Evolutionary conservation across 768 basidiomycete species (phyloP), one percentile per base, ranked within the genome.

Genomic region (Lepiota brunneoincarnata): DNA sequence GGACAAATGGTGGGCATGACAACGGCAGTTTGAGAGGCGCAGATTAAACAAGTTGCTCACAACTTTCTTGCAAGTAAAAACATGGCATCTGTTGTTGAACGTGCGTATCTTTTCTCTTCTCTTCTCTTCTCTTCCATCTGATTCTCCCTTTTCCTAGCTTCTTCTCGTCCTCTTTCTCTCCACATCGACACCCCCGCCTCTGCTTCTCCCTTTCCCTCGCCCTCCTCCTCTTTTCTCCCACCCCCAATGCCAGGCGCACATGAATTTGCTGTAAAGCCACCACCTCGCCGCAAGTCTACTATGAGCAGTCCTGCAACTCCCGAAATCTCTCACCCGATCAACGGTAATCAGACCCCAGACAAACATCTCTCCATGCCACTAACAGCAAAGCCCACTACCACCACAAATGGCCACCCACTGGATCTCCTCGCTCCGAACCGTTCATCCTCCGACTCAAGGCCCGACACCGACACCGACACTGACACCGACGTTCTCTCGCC

Each of bases 241-340:
- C 87, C 87, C 3, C 86, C 87, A 3, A 74, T 79, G 3, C 83
- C 83, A 1, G 79, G 80, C 2, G 74, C 80, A 26, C 86, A 88
- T 73, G 87, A 89, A 62, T 87, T 86, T 62, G 85, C 84, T 11
- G 61, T 79, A 36, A 76, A 75, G 55, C 74, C 75, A 0, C 68
- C 75, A 3, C 71, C 73, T 4, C 66, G 68, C 46, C 64, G 63
- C 26, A 60, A 58, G 54, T 40, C 51, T 9, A 62, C 59, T 46
- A 48, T 49, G 49, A 45, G n/a, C 7, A 21, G 20, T 14, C n/a
- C 36, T 9, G 6, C 48, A 6, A 21, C 48, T 12, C 11, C n/a
- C 1, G 36, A 46, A 46, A 58, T 48, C 48, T 59, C 31, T 10
- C 31, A 31, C 31, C 31, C 6, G 31, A 31, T 31, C 45, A 18